These are phyloP conservation scores for Fusarium compactum DNA, from an alignment of 2,329 filamentous ascomycete genomes.

Conservation along the genomic window DNA sequence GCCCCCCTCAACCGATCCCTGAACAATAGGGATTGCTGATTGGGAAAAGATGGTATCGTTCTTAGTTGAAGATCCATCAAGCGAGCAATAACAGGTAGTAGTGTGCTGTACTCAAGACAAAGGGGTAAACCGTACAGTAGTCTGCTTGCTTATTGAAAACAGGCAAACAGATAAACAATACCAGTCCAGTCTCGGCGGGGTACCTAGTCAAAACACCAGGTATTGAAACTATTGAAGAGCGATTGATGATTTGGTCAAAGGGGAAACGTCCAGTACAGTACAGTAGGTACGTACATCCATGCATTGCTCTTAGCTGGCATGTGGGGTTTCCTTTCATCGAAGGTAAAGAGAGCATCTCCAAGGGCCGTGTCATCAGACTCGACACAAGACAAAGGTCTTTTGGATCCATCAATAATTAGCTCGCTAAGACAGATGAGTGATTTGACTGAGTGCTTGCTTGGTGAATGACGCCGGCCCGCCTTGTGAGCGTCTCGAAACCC, in stretches of 20 bases:
- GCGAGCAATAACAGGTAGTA: slow-evolving; percentile 17
- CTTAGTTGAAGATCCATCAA: slow-evolving; percentile 21
- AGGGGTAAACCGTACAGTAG: not conserved
- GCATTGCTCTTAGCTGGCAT: slow-evolving; percentile 30
- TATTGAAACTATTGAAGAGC: slow-evolving; percentile 2
- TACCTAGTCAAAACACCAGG: slow-evolving; percentile 11
- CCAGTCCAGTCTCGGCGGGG: slow-evolving; percentile 26
- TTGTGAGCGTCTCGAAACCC: slow-evolving; percentile 35
- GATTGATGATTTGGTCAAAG: slow-evolving; percentile 18
- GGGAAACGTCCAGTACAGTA: not conserved
- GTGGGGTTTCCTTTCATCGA: slow-evolving; percentile 29
- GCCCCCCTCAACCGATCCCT: not conserved
- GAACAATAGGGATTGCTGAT: slow-evolving; percentile 11
- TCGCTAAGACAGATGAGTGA: slow-evolving; percentile 24
- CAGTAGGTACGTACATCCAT: not conserved
- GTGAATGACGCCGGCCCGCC: slow-evolving; percentile 42
- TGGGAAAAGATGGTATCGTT: slow-evolving; percentile 29
- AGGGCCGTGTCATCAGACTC: slow-evolving; percentile 27
- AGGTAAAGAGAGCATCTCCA: slow-evolving; percentile 16
- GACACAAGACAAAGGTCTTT: slow-evolving; percentile 27
- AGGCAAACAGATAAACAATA: slow-evolving; percentile 5
- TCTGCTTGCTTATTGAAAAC: slow-evolving; percentile 5
- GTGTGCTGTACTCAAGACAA: slow-evolving; percentile 15
- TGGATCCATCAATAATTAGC: slow-evolving; percentile 29
- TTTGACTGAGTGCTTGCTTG: slow-evolving; percentile 30